Percentiles rank a stretch among this genome's conserved stretches.
These are phyloP conservation scores for Phoma herbarum DNA, from an alignment of 2,329 filamentous ascomycete species.

Conservation along the genomic window DNA sequence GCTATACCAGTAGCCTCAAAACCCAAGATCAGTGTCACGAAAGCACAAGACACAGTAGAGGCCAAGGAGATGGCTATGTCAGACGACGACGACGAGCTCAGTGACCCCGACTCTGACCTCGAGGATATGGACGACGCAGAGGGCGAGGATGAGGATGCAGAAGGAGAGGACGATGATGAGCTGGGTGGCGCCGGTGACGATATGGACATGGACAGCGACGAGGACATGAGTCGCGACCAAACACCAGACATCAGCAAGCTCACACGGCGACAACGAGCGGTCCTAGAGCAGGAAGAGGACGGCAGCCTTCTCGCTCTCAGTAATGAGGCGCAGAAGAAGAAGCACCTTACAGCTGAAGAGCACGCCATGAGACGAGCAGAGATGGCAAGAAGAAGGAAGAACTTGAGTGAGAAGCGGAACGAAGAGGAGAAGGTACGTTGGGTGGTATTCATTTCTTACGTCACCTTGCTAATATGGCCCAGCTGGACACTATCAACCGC, in stretches of 20 bases:
- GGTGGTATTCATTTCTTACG: neutral
- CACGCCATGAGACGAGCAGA: constrained; percentile 76
- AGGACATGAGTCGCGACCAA: constrained; percentile 63
- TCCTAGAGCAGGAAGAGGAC: constrained; percentile 62
- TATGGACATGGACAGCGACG: constrained; percentile 60
- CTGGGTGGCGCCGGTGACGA: constrained; percentile 47
- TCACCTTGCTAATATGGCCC: constrained; percentile 24
- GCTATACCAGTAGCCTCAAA: constrained; percentile 44
- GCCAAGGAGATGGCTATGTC: constrained; percentile 61
- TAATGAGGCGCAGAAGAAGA: constrained; percentile 76
- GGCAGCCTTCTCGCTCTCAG: constrained; percentile 61
- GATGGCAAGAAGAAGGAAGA: constrained; percentile 77
- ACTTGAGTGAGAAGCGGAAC: constrained; percentile 78
- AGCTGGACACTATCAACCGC: constrained; percentile 94
- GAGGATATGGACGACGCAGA: constrained; percentile 59
- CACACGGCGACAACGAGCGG: constrained; percentile 73
- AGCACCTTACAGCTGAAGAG: constrained; percentile 76
- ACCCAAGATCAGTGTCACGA: constrained; percentile 44
- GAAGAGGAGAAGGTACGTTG: constrained; percentile 74
- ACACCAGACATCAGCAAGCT: constrained; percentile 72
- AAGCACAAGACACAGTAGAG: constrained; percentile 55
- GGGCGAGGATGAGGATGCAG: constrained; percentile 55
- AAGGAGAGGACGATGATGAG: constrained; percentile 55
- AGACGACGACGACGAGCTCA: constrained; percentile 57
- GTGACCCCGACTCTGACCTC: constrained; percentile 51